Percentiles rank a stretch among this genome's conserved stretches.
These are phyloP conservation scores for Hsuehochloa calcarea DNA, from an alignment of 176 grass and related monocot species.

Conservation along the genomic window DNA sequence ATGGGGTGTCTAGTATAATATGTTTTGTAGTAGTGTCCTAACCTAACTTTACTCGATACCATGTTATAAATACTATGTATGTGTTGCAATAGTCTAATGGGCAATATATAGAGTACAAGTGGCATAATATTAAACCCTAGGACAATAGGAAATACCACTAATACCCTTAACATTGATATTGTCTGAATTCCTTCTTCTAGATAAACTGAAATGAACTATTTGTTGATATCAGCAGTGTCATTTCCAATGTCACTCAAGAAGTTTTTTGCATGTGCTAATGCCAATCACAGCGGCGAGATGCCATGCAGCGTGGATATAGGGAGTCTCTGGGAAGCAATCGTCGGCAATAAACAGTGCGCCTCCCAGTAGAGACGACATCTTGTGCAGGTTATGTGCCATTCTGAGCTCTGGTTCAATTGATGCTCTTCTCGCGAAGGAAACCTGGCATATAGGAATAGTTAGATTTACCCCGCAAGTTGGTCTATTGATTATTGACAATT, in stretches of 20 bases:
- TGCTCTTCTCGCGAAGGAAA: slow-evolving; percentile 82
- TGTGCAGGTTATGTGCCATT: slow-evolving; percentile 87
- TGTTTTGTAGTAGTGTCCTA: too few relatives aligned
- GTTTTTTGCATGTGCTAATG: slow-evolving; percentile 80
- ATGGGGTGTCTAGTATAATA: too few relatives aligned
- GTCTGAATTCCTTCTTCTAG: neutral
- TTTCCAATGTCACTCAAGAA: slow-evolving; percentile 67
- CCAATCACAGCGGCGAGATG: slow-evolving; percentile 89
- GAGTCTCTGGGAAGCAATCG: slow-evolving; percentile 69
- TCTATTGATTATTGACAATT: neutral
- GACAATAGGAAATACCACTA: too few relatives aligned
- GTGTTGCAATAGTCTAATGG: too few relatives aligned
- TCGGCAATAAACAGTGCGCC: slow-evolving; percentile 84
- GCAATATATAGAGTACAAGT: too few relatives aligned
- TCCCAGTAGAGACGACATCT: slow-evolving; percentile 75
- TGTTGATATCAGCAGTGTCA: slow-evolving; percentile 23
- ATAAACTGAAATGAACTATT: slow-evolving; percentile 39
- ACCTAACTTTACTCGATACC: too few relatives aligned
- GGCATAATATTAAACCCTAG: too few relatives aligned
- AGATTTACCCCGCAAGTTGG: neutral
- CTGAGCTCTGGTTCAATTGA: slow-evolving; percentile 72
- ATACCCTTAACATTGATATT: too few relatives aligned
- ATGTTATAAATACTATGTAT: too few relatives aligned
- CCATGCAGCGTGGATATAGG: slow-evolving; percentile 92
- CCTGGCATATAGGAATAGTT: slow-evolving; percentile 29